A percentile compares a stretch with the other conserved stretches of the same genome.
phyloP scores from a whole-genome alignment of 148 eudicot genomes.

The Rhododendron williamsianum region DNA sequence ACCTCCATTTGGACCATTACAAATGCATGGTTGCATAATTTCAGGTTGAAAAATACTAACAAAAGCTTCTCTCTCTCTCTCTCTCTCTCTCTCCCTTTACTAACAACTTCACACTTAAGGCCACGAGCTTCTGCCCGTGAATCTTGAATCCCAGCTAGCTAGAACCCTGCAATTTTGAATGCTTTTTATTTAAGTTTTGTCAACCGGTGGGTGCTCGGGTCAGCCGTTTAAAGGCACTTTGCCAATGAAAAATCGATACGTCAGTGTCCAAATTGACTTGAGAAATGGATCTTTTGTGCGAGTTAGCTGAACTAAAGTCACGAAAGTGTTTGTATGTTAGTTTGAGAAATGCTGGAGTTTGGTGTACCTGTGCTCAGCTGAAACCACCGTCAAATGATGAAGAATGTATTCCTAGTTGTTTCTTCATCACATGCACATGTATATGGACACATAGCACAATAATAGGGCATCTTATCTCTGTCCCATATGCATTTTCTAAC shows the following conservation, averaged over 20 bases:
- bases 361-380: conserved; percentile 5
- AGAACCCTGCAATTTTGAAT: background rate
- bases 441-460: background rate
- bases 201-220: background rate
- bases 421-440: background rate
- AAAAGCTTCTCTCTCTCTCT: background rate
- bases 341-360: background rate
- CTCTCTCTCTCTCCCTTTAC: background rate
- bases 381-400: background rate
- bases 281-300: background rate
- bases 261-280: background rate
- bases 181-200: background rate
- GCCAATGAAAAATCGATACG: conserved; percentile 1
- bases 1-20: background rate
- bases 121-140: conserved; percentile 8
- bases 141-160: background rate
- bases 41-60: background rate
- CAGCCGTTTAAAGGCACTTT: background rate
- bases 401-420: background rate
- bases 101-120: background rate
- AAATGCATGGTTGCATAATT: background rate
- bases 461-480: background rate
- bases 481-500: background rate
- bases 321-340: background rate
- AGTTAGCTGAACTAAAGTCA: background rate